Base-by-base conservation (phyloP, 768 basidiomycete genomes). In the Fomitopsis serialis region DNA sequence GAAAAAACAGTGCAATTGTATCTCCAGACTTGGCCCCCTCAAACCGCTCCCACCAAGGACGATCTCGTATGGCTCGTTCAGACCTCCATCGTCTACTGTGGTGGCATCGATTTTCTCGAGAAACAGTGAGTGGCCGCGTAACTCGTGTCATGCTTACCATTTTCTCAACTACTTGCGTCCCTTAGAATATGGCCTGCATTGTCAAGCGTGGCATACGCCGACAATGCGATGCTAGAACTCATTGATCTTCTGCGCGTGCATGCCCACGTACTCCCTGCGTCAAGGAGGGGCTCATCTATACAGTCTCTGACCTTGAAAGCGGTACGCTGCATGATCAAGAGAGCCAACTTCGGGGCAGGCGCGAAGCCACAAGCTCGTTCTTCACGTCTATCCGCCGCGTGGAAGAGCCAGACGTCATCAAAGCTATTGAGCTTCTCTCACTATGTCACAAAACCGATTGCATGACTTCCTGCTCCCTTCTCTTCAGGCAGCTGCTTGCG, bases 381-480 rank as follows among this genome's bases (percentile, higher is more conserved):
- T 5, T 11, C 29, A 32, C 11, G 29, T 6, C 29, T 11, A 32
- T 32, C 29, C 29, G 29, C 29, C 6, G 29, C 11, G 6, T 11
- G n/a, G n/a, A 19, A 34, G 22, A 37, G 29, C 11, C 29, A 25
- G 29, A 35, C 36, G 32, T 29, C 10, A 37, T 55, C 23, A 25
- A 48, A 7, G 37, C 47, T 5, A 49, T 54, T 23, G 49, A 58
- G 15, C 42, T 54, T 22, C 49, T 58, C 49, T 42, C 36, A 54
- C 32, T 7, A 35, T 10, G 37, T 48, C 19, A n/a, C 37, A 15
- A 40, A 17, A 15, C 47, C 42, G 25, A 35, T 46, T 0, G 52
- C 48, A 13, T 46, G 29, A 25, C 22, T 12, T 24, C 2, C 6
- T 34, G 27, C 35, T 15, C 32, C 21, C 12, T 54, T 13, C 23